phyloP scores from a whole-genome alignment of 495 filamentous ascomycete genomes.

The Baudoinia panamericana region DNA sequence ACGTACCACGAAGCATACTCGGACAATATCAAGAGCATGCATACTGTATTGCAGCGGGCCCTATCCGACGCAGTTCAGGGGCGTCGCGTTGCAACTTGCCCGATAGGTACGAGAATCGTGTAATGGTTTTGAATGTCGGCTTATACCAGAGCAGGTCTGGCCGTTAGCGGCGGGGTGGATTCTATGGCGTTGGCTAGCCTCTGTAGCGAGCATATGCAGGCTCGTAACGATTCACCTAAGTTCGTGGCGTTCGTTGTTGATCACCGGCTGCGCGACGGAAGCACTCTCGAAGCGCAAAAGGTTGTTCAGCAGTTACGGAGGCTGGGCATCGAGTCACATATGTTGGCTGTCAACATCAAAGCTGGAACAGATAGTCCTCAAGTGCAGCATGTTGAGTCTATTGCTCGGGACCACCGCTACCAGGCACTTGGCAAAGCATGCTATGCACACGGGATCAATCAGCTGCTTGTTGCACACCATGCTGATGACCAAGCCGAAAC shows the following conservation, averaged over 20 bases:
- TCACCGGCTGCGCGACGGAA: conserved; percentile 58
- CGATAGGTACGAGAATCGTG: too few species aligned
- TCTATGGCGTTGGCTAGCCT: conserved; percentile 86
- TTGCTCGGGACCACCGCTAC: conserved; percentile 65
- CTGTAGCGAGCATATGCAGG: conserved; percentile 30
- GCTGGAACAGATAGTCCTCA: conserved; percentile 27
- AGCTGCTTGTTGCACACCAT: conserved; percentile 70
- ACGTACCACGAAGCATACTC: too few species aligned
- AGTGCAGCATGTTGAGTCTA: conserved; percentile 57
- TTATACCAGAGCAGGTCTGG: too few species aligned
- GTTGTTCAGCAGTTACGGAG: conserved; percentile 43
- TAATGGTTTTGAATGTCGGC: too few species aligned
- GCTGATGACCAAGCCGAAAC: conserved; percentile 81
- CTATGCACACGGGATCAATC: conserved; percentile 32
- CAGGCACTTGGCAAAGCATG: conserved; percentile 53
- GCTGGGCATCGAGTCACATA: conserved; percentile 29
- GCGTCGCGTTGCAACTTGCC: too few species aligned
- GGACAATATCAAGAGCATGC: too few species aligned
- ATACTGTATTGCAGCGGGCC: too few species aligned
- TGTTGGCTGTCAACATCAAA: conserved; percentile 40
- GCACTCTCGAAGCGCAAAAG: conserved; percentile 48
- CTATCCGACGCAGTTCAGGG: too few species aligned
- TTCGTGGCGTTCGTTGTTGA: conserved; percentile 65
- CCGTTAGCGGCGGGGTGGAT: conserved; percentile 85
- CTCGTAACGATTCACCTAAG: conserved; percentile 8